Evolutionary conservation across 768 basidiomycete species (phyloP).

Genomic region (Gyrodon lividus): DNA sequence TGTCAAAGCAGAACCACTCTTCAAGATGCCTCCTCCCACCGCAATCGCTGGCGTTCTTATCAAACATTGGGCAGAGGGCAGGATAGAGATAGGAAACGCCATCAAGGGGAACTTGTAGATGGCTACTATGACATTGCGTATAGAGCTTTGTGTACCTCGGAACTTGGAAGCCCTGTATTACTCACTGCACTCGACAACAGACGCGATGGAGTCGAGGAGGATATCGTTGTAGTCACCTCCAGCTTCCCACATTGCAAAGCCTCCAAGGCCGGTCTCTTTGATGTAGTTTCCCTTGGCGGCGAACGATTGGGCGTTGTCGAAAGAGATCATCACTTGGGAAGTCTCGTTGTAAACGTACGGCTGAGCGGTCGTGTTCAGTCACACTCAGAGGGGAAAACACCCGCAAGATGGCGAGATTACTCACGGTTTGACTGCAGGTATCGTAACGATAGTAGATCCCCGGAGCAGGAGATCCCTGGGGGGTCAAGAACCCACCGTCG

Average conservation of each 20-base stretch:
- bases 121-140: too few relatives aligned
- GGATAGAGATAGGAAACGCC: conserved; percentile 45
- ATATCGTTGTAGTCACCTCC: conserved; percentile 60
- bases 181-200: not conserved
- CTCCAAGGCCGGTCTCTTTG: conserved; percentile 46
- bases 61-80: conserved; percentile 73
- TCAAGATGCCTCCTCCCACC: conserved; percentile 72
- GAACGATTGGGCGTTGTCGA: conserved; percentile 58
- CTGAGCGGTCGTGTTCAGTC: conserved; percentile 31
- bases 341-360: conserved; percentile 59
- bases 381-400: not conserved
- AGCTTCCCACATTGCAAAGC: conserved; percentile 70
- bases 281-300: conserved; percentile 59
- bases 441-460: conserved; percentile 59
- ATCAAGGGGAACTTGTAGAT: conserved; percentile 46
- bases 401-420: conserved; percentile 17
- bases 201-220: conserved; percentile 53
- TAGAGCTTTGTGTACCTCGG: too few relatives aligned
- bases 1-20: conserved; percentile 45
- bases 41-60: conserved; percentile 88
- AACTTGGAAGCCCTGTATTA: not conserved
- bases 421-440: conserved; percentile 65
- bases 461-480: conserved; percentile 20
- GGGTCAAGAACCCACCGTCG: conserved; percentile 50
- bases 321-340: conserved; percentile 57